Percentiles rank a stretch among this genome's conserved stretches.
phyloP scores from a whole-genome alignment of 169 alveolate genomes.

The Amoebophrya sp. region DNA sequence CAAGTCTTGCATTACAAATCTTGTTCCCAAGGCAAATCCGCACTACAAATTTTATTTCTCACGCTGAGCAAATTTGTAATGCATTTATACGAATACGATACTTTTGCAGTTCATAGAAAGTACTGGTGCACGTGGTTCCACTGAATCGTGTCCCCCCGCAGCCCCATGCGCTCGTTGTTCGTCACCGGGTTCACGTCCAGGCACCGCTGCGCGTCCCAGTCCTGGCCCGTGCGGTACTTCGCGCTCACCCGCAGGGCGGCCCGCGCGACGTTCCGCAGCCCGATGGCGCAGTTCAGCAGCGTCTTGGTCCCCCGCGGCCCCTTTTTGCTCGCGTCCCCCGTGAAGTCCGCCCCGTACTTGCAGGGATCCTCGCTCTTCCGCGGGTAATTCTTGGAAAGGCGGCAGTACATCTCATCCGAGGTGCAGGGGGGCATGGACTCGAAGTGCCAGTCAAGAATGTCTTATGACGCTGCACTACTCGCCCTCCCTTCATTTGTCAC shows the following conservation, averaged over 20 bases:
- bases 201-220: not conserved
- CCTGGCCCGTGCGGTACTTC: not conserved
- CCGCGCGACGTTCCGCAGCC: conserved; percentile 18
- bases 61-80: too few relatives aligned
- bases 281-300: not conserved
- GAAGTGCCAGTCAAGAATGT: not conserved
- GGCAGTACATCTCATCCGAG: not conserved
- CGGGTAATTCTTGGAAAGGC: not conserved
- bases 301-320: not conserved
- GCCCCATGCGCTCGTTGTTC: not conserved
- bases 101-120: too few relatives aligned
- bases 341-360: not conserved
- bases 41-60: too few relatives aligned
- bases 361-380: not conserved
- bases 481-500: too few relatives aligned
- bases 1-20: too few relatives aligned
- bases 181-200: not conserved
- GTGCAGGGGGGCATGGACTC: not conserved
- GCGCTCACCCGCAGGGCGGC: conserved; percentile 25
- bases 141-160: not conserved
- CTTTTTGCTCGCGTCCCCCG: not conserved
- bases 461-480: too few relatives aligned
- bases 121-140: conserved; percentile 31
- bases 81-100: too few relatives aligned
- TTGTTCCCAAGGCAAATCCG: too few relatives aligned